These are phyloP conservation scores for Microthlaspi erraticum DNA, from an alignment of 345 rosid species.

Conservation along the genomic window DNA sequence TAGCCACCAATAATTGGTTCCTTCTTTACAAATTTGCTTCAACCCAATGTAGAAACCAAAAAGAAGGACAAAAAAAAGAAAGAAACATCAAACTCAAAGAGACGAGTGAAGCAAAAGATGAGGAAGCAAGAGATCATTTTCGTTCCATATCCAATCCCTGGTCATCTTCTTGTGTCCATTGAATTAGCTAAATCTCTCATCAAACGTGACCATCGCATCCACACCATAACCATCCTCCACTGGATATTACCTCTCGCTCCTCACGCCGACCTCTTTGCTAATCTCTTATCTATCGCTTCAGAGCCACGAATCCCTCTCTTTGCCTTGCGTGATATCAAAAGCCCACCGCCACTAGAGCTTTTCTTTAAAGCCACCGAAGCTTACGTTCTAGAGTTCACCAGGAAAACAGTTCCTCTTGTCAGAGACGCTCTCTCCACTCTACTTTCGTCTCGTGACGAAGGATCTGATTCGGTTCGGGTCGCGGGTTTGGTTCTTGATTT, in stretches of 20 bases:
- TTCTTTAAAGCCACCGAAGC: slow-evolving; percentile 33
- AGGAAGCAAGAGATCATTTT: slow-evolving; percentile 32
- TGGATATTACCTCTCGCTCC: not conserved
- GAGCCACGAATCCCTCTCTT: slow-evolving; percentile 27
- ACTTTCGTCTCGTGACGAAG: not conserved
- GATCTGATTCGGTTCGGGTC: slow-evolving; percentile 33
- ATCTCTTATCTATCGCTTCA: not conserved
- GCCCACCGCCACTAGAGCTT: slow-evolving; percentile 36
- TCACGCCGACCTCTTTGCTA: slow-evolving; percentile 9
- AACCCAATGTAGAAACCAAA: not conserved
- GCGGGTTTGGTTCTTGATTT: slow-evolving; percentile 54
- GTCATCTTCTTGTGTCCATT: slow-evolving; percentile 54
- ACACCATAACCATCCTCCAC: slow-evolving; percentile 38
- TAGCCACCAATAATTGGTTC: no score
- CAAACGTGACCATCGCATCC: slow-evolving; percentile 43
- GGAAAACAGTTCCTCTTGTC: slow-evolving; percentile 28
- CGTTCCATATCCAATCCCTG: slow-evolving; percentile 36
- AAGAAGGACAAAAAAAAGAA: not conserved
- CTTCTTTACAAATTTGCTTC: not conserved
- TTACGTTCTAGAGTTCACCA: slow-evolving; percentile 31
- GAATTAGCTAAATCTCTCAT: slow-evolving; percentile 56
- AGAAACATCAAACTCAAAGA: not conserved
- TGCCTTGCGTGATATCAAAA: slow-evolving; percentile 23
- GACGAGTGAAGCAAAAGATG: not conserved
- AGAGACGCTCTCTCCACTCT: slow-evolving; percentile 33